A percentile compares a stretch with the other conserved stretches of the same genome.
phyloP scores from a whole-genome alignment of 768 basidiomycete genomes.

The Pleurotus eryngii region DNA sequence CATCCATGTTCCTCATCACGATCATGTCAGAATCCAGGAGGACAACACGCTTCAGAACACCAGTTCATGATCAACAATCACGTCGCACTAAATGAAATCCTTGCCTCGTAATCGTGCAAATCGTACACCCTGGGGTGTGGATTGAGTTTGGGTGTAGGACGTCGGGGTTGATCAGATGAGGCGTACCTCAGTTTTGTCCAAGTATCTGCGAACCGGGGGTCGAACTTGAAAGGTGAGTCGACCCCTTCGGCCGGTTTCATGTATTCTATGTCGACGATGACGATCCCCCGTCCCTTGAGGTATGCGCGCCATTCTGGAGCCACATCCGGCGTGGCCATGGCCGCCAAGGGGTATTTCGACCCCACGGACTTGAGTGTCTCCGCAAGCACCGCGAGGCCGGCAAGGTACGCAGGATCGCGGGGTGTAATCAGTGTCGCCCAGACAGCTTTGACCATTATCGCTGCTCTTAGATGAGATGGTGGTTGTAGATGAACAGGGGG shows the following conservation, averaged over 20 bases:
- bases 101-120: conserved; percentile 63
- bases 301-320: conserved; percentile 46
- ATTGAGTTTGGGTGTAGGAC: not conserved
- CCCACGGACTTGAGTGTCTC: conserved; percentile 49
- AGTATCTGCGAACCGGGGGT: conserved; percentile 60
- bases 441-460: conserved; percentile 27
- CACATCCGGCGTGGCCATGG: conserved; percentile 67
- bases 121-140: conserved; percentile 49
- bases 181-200: conserved; percentile 65
- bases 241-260: conserved; percentile 48
- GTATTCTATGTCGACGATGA: conserved; percentile 53
- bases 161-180: not conserved
- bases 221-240: conserved; percentile 38
- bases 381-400: conserved; percentile 60
- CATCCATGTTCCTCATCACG: conserved; percentile 79
- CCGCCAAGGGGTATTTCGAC: conserved; percentile 73
- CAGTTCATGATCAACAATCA: conserved; percentile 5
- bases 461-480: too few relatives aligned
- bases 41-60: conserved; percentile 58
- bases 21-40: conserved; percentile 90
- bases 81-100: conserved; percentile 9
- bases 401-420: conserved; percentile 47
- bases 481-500: not conserved
- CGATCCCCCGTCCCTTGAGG: conserved; percentile 52
- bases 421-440: conserved; percentile 40